Evolutionary conservation across 331 rosid genomes (phyloP).

Genomic region (Arachis monticola): DNA sequence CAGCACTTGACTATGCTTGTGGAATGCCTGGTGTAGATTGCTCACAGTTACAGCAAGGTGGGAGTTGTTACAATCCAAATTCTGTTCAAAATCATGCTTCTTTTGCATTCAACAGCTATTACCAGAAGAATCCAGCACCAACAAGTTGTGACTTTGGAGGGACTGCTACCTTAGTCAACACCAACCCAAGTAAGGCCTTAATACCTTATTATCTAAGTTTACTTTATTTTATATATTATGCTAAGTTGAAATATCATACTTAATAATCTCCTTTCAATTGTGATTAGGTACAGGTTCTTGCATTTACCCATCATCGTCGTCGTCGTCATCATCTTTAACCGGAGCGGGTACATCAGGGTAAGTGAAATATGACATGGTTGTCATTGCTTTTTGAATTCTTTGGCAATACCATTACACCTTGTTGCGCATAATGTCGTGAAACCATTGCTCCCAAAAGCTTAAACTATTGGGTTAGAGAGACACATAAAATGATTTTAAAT

Average conservation of each 20-base stretch:
- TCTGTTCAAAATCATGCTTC: constrained; percentile 88
- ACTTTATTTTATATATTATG: constrained; percentile 4
- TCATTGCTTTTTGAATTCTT: constrained; percentile 19
- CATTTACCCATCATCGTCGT: constrained; percentile 53
- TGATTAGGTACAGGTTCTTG: constrained; percentile 83
- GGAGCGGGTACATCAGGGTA: constrained; percentile 63
- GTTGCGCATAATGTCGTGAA: background rate
- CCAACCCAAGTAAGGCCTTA: constrained; percentile 79
- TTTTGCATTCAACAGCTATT: constrained; percentile 83
- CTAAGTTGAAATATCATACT: constrained; percentile 16
- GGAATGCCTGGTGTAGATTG: constrained; percentile 67
- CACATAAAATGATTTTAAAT: no score
- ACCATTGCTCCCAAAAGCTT: background rate
- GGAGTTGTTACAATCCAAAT: constrained; percentile 76
- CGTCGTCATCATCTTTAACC: constrained; percentile 13
- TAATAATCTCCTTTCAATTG: constrained; percentile 16
- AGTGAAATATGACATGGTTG: constrained; percentile 29
- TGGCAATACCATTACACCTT: background rate
- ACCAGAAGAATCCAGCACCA: constrained; percentile 75
- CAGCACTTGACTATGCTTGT: constrained; percentile 92
- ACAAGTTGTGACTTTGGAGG: constrained; percentile 97
- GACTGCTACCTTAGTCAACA: constrained; percentile 58
- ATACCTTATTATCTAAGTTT: background rate
- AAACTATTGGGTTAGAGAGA: no score
- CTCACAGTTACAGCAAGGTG: constrained; percentile 84